These are phyloP conservation scores for Phytophthora vignae DNA, from an alignment of 352 stramenopile genomes.

Conservation along the genomic window DNA sequence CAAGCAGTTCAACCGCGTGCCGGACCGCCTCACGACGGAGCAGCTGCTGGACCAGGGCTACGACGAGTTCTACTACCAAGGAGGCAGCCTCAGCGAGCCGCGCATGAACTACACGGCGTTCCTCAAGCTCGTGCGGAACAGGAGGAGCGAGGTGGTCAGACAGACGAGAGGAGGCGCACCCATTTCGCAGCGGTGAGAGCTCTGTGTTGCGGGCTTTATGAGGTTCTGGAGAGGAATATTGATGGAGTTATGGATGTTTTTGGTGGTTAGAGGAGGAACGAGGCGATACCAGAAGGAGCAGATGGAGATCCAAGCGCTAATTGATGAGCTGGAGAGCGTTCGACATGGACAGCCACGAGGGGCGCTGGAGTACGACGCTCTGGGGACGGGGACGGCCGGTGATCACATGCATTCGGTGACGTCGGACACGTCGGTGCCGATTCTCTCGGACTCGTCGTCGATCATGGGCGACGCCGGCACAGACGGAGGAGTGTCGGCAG, in stretches of 20 bases:
- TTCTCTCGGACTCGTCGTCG: constrained; percentile 41
- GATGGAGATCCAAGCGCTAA: constrained; percentile 61
- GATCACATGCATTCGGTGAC: constrained; percentile 29
- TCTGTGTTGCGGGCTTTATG: not conserved
- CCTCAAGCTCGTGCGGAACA: constrained; percentile 74
- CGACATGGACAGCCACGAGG: constrained; percentile 36
- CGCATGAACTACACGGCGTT: constrained; percentile 67
- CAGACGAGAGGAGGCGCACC: constrained; percentile 26
- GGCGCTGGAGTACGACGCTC: constrained; percentile 32
- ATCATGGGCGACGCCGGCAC: constrained; percentile 35
- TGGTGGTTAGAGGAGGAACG: constrained; percentile 25
- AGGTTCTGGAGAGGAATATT: not conserved
- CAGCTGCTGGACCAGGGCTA: constrained; percentile 72
- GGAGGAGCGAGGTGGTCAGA: constrained; percentile 55
- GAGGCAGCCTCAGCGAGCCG: constrained; percentile 63
- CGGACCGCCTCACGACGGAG: constrained; percentile 59
- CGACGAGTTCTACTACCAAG: constrained; percentile 76
- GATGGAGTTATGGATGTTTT: not conserved
- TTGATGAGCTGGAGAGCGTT: constrained; percentile 65
- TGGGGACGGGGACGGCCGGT: constrained; percentile 18
- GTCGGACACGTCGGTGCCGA: constrained; percentile 29
- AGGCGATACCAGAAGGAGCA: constrained; percentile 53
- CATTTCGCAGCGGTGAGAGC: constrained; percentile 32
- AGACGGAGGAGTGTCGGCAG: constrained; percentile 34
- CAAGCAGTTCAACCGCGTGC: constrained; percentile 56